Base-by-base conservation (phyloP, 148 eudicot species). In the Rhododendron ferrugineum region DNA sequence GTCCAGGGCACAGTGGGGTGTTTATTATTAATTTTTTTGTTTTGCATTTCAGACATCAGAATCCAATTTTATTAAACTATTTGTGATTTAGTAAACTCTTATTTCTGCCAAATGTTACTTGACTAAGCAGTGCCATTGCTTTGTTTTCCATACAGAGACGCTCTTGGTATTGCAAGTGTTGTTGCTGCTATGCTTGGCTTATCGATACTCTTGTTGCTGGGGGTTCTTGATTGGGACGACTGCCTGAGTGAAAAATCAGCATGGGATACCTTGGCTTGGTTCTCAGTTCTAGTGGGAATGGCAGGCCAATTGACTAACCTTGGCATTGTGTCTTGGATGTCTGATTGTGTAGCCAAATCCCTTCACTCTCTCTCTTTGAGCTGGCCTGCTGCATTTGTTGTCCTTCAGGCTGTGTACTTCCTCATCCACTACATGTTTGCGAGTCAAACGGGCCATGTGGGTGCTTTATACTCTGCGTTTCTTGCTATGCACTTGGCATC, bases 261-360 rank as follows among this genome's bases (percentile, higher is more conserved):
- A 85, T 96, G 99, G 99, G 99, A 96, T 85, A 96, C 99, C 64
- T 90, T 96, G 88, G 98, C 99, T 50, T 96, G 99, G 99, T 96
- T 96, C 89, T 98, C 99, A 15, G 96, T 96, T 78, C 91, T 96
- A 11, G 98, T 96, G 79, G 99, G 99, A 56, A 96, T 96, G 99
- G 99, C 99, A 8, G 86, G 98, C 75, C 99, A 96, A 85, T 83
- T 96, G 91, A 95, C 99, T 62, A 94, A 92, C 86, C 93, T 95
- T 42, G 99, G 98, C 14, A 94, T 96, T 22, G 96, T 96, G 23
- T 85, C 91, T 62, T 96, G 99, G 99, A 94, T 95, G 97, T 94
- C 99, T 64, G 88, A 85, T 85, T 92, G 95, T 88, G 99, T 95
- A 3, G 98, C 96, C 60, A 84, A 88, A 58, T 87, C 79, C 66